Evolutionary conservation across 2,329 filamentous ascomycete genomes (phyloP).

Genomic region (Stachybotrys chlorohalonatus): DNA sequence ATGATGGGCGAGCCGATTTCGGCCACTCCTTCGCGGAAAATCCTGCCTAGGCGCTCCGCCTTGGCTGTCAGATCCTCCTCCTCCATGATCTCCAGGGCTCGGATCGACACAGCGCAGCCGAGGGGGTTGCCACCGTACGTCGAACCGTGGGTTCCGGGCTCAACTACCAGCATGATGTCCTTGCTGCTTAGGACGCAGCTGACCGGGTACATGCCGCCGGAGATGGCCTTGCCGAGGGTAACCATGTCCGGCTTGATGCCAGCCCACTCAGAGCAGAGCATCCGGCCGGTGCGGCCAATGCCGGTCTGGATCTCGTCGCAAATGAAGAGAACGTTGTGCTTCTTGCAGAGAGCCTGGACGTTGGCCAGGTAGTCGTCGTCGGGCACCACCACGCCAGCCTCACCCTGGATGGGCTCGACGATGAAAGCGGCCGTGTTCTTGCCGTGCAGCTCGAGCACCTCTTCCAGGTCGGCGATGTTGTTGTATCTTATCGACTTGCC

Average conservation of each 20-base stretch:
- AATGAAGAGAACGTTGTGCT: conserved; percentile 92
- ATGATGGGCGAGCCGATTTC: conserved; percentile 75
- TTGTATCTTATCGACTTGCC: conserved; percentile 75
- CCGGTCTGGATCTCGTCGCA: conserved; percentile 98
- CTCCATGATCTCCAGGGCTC: conserved; percentile 85
- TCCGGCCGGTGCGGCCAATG: conserved; percentile 86
- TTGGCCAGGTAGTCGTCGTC: conserved; percentile 78
- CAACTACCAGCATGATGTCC: conserved; percentile 91
- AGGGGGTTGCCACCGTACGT: conserved; percentile 98
- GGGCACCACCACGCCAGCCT: conserved; percentile 93
- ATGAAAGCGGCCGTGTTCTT: conserved; percentile 85
- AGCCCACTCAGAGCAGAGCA: conserved; percentile 92
- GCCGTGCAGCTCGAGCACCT: conserved; percentile 70
- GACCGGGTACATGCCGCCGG: conserved; percentile 98
- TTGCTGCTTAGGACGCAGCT: conserved; percentile 81
- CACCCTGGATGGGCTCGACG: conserved; percentile 93
- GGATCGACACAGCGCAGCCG: conserved; percentile 90
- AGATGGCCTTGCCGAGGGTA: conserved; percentile 93
- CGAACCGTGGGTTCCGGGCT: conserved; percentile 93
- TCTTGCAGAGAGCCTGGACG: conserved; percentile 78
- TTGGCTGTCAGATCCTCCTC: conserved; percentile 83
- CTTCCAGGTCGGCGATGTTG: conserved; percentile 71
- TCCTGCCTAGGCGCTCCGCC: conserved; percentile 69
- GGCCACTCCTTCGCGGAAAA: conserved; percentile 72
- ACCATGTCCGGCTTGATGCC: conserved; percentile 93